Evolutionary conservation across 345 rosid genomes (phyloP).

Genomic region (Eucalyptus tenuipes): DNA sequence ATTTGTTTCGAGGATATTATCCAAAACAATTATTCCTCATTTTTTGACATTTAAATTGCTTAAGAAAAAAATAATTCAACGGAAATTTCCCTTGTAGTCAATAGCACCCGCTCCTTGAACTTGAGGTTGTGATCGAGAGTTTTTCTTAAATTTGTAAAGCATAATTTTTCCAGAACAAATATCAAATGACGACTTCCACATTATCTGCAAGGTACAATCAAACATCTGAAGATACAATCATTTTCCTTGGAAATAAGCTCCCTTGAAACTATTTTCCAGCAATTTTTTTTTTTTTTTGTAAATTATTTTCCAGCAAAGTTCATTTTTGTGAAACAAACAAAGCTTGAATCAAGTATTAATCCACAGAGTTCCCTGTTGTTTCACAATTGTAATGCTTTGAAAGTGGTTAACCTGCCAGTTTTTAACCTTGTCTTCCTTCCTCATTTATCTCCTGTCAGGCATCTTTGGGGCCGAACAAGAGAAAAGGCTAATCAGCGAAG

Average conservation of each 20-base stretch:
- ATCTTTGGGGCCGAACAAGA: too few species aligned
- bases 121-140: neutral
- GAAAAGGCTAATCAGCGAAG: too few species aligned
- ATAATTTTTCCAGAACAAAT: neutral
- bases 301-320: too few species aligned
- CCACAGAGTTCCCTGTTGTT: neutral
- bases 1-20: neutral
- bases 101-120: neutral
- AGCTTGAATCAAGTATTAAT: neutral
- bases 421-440: too few species aligned
- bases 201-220: neutral
- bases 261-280: neutral
- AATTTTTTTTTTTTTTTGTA: too few species aligned
- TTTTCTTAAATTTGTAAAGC: neutral
- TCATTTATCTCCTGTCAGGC: too few species aligned
- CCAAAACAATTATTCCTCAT: neutral
- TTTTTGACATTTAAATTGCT: neutral
- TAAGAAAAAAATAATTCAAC: neutral
- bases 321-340: neutral
- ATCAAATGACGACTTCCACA: neutral
- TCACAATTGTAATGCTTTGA: too few species aligned
- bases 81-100: too few species aligned
- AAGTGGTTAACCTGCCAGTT: too few species aligned
- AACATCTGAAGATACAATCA: neutral
- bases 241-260: neutral